Evolutionary conservation across 2,329 filamentous ascomycete species (phyloP), one percentile per base, ranked within the genome.

Genomic region (Coniochaeta hoffmannii): DNA sequence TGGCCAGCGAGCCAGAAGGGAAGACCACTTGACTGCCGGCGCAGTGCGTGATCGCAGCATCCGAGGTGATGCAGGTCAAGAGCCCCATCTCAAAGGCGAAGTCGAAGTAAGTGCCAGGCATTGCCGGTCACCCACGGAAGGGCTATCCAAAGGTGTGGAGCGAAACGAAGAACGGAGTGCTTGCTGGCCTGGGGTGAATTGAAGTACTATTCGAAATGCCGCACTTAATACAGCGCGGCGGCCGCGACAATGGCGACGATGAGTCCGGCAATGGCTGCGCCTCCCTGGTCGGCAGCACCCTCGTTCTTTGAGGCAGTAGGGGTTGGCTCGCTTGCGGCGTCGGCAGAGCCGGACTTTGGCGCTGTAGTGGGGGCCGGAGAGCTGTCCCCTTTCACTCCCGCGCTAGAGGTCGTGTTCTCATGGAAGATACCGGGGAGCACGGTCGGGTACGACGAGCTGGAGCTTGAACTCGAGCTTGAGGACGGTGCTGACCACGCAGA

Each of bases 221-320:
- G 9, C 41, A n/a, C 24, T 46, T 24, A 81, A 59, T 76, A 74
- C 59, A 80, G 68, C 61, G 72, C 78, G 15, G 74, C 73, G 26
- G 79, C 75, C 24, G 78, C 80, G 31, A 82, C 70, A 46, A 84
- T 73, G 54, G 80, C 81, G 49, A 83, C 73, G 44, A 83, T 69
- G 22, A 84, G 71, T 49, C 81, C 79, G 8, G 73, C 79, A 36
- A 81, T 66, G 52, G 80, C 78, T 51, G 75, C 73, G 53, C 75
- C 75, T 52, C 76, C 75, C 60, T 80, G 74, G 49, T 74, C 75
- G 15, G 71, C 71, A 6, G 64, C 68, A 5, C 63, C 76, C 60
- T 80, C 77, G 58, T 71, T 79, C 61, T 75, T 64, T 10, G 65
- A 63, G 17, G 63, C 63, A 19, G 64, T 60, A 19, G 63, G 55